Percentiles rank a stretch among this genome's conserved stretches.
phyloP scores from a whole-genome alignment of 2,329 filamentous ascomycete species.

The Colletotrichum scovillei region DNA sequence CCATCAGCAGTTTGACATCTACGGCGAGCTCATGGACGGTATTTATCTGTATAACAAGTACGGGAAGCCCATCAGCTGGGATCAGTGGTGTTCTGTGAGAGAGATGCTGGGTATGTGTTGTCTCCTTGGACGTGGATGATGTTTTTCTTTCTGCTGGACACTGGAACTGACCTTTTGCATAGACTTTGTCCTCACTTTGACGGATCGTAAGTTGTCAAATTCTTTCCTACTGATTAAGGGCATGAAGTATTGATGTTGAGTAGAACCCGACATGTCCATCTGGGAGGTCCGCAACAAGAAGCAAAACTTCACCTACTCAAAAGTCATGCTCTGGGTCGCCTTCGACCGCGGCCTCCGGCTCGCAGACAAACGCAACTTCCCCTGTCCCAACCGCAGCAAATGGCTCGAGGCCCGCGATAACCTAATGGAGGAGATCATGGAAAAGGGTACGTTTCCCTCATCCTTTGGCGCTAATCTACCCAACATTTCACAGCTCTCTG shows the following conservation, averaged over 20 bases:
- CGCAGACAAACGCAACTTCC: conserved; percentile 79
- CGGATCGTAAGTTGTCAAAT: conserved; percentile 57
- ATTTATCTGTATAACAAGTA: conserved; percentile 86
- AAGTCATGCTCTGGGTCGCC: conserved; percentile 86
- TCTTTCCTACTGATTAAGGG: no score
- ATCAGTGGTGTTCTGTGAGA: conserved; percentile 78
- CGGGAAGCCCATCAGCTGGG: conserved; percentile 80
- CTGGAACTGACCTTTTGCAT: background rate
- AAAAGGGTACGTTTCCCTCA: conserved; percentile 59
- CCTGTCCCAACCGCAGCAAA: conserved; percentile 74
- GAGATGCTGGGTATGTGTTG: conserved; percentile 66
- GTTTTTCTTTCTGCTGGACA: background rate
- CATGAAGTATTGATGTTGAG: conserved; percentile 24
- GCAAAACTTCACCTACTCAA: conserved; percentile 84
- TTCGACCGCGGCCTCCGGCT: conserved; percentile 81
- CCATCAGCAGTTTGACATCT: conserved; percentile 83
- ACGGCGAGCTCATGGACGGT: conserved; percentile 81
- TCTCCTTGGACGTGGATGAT: no score
- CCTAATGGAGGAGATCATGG: conserved; percentile 82
- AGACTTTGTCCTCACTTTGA: conserved; percentile 78
- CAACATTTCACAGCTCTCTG: background rate
- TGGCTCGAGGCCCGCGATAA: conserved; percentile 76
- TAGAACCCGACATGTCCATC: conserved; percentile 82
- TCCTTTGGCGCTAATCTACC: background rate
- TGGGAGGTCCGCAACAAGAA: conserved; percentile 83